These are phyloP conservation scores for Barbatosphaeria neglecta DNA, from an alignment of 495 filamentous ascomycete species.

Conservation along the genomic window DNA sequence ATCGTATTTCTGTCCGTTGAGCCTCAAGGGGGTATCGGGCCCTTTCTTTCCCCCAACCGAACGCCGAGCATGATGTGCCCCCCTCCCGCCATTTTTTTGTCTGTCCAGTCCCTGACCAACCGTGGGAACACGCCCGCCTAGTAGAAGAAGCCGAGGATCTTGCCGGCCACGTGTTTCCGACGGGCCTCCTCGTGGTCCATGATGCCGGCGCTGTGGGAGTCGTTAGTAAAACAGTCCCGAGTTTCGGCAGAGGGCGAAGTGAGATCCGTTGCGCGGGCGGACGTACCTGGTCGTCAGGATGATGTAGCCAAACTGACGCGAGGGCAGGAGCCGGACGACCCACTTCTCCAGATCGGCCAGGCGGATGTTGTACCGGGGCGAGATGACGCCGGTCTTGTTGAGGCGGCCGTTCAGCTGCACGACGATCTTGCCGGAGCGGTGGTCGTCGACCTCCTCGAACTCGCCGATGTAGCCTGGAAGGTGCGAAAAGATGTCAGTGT, in stretches of 20 bases:
- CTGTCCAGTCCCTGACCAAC: conserved; percentile 11
- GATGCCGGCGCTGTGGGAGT: conserved; percentile 55
- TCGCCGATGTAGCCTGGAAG: conserved; percentile 92
- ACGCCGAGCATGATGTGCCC: conserved; percentile 5
- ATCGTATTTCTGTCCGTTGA: no score
- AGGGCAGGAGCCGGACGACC: conserved; percentile 94
- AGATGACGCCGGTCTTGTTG: conserved; percentile 99
- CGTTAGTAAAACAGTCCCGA: background rate
- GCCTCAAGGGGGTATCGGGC: no score
- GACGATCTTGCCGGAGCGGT: conserved; percentile 96
- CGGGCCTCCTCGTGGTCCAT: conserved; percentile 99
- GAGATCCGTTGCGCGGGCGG: background rate
- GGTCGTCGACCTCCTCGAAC: conserved; percentile 99
- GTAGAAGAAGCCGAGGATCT: conserved; percentile 97
- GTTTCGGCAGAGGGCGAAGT: no score
- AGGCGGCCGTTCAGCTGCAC: conserved; percentile 92
- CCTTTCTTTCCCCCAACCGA: no score
- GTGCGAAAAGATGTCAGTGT: conserved; percentile 39
- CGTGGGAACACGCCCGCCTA: conserved; percentile 37
- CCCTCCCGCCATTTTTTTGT: no score
- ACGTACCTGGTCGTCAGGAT: conserved; percentile 79
- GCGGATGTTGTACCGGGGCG: conserved; percentile 95
- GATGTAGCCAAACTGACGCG: conserved; percentile 99
- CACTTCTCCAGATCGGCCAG: conserved; percentile 96
- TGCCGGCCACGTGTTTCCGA: conserved; percentile 92